Base-by-base conservation (phyloP, 2,329 filamentous ascomycete genomes). In the Pseudomassariella vexata region DNA sequence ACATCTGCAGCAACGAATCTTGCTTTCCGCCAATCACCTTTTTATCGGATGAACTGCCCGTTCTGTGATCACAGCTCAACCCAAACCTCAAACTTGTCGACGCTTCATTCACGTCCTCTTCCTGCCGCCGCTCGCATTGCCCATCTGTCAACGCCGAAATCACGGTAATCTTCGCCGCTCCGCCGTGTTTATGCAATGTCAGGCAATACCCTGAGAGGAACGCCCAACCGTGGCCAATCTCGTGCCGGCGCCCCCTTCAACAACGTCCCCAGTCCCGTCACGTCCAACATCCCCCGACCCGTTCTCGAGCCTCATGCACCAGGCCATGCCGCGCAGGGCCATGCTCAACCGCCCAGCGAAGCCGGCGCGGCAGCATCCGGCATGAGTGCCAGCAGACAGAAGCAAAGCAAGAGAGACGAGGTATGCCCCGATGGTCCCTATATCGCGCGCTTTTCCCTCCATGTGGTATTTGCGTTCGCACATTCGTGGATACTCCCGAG, bases 341-440 rank as follows among this genome's bases (percentile, higher is more conserved):
- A 24, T 12, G 9, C n/a, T 5, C 63, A 48, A 28, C 48, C 48
- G n/a, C 66, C 68, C 43, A 77, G 66, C 63, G 82, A 84, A 48
- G 63, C 57, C 39, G 73, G 62, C 35, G 62, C 56, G 43, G 85
- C 86, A 35, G 85, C 86, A 34, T 80, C 84, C 24, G 48, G 47
- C 18, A 76, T 95, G 65, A 95, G 87, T 65, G 85, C 88, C 49
- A 96, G 90, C 62, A 80, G 92, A 55, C 85, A 92, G 62, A 95
- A 95, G 67, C 90, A 95, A 72, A 83, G 82, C 48, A 96, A 96
- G 68, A 82, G 89, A 63, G 92, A 98, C 81, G 92, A 98, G 84
- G 92, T 98, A 70, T 52, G 76, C 68, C n/a, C n/a, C n/a, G n/a
- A n/a, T n/a, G n/a, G n/a, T 43, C 24, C 28, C 30, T 37, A 18